Evolutionary conservation across 2,329 filamentous ascomycete genomes (phyloP).

Genomic region (Aspergillus felis): DNA sequence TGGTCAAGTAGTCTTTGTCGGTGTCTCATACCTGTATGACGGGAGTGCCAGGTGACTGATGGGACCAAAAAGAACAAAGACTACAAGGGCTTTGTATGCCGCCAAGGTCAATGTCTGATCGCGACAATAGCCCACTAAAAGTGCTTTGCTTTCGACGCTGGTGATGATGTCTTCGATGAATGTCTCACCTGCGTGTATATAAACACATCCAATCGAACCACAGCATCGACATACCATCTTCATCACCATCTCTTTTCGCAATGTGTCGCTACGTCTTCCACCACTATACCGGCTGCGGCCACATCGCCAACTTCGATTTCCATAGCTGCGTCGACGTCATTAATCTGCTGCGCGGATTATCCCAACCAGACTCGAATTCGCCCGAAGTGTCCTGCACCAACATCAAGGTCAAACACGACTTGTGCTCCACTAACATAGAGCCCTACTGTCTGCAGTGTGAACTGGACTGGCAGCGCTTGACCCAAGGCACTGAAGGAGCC

Average conservation of each 20-base stretch:
- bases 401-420: conserved; percentile 9
- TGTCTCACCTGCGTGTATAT: neutral
- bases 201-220: neutral
- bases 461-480: conserved; percentile 1
- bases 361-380: neutral
- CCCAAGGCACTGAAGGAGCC: neutral
- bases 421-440: conserved; percentile 1
- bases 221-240: neutral
- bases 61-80: neutral
- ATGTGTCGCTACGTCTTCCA: conserved; percentile 28
- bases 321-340: conserved; percentile 20
- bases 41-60: neutral
- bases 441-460: conserved; percentile 13
- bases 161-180: neutral
- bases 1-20: neutral
- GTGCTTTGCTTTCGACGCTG: neutral
- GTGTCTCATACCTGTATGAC: neutral
- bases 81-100: neutral
- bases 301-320: conserved; percentile 24
- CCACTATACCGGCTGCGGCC: conserved; percentile 24
- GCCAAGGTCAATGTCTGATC: neutral
- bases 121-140: neutral
- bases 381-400: conserved; percentile 1
- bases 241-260: neutral
- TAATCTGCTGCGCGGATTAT: conserved; percentile 13